Evolutionary conservation across 163 green algal genomes (phyloP).

Genomic region (Coccomyxa subellipsoidea): DNA sequence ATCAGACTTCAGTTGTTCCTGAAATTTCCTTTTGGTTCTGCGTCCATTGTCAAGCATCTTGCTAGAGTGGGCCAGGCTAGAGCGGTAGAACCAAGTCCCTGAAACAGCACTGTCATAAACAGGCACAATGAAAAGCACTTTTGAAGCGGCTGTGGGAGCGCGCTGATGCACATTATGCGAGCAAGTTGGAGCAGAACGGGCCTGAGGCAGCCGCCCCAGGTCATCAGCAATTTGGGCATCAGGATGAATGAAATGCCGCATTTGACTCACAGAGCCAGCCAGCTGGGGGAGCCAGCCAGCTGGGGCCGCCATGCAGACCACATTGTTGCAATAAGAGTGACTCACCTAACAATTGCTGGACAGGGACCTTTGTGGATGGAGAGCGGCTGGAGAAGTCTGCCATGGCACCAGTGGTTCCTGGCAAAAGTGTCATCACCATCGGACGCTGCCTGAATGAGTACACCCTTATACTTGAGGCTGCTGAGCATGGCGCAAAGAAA

Average conservation of each 20-base stretch:
- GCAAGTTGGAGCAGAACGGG: no score
- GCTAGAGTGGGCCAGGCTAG: no score
- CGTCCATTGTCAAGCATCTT: no score
- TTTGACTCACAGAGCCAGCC: no score
- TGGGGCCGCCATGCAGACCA: no score
- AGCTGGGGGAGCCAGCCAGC: no score
- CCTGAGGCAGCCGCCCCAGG: no score
- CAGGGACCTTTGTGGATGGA: conserved; percentile 4
- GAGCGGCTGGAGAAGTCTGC: background rate
- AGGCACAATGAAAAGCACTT: background rate
- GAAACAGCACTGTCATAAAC: background rate
- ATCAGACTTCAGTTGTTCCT: no score
- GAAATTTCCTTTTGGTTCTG: no score
- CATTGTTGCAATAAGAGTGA: no score
- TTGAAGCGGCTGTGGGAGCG: background rate
- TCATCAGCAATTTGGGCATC: background rate
- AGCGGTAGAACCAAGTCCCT: background rate
- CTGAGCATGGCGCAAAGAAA: background rate
- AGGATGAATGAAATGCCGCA: no score
- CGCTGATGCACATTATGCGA: background rate
- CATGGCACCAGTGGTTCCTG: background rate
- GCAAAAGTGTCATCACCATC: background rate
- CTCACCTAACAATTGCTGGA: background rate
- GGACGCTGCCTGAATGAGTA: background rate
- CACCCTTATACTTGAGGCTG: background rate